Evolutionary conservation across 1,284 basidiomycete genomes (phyloP).

Genomic region (Cryptococcus hybrid): DNA sequence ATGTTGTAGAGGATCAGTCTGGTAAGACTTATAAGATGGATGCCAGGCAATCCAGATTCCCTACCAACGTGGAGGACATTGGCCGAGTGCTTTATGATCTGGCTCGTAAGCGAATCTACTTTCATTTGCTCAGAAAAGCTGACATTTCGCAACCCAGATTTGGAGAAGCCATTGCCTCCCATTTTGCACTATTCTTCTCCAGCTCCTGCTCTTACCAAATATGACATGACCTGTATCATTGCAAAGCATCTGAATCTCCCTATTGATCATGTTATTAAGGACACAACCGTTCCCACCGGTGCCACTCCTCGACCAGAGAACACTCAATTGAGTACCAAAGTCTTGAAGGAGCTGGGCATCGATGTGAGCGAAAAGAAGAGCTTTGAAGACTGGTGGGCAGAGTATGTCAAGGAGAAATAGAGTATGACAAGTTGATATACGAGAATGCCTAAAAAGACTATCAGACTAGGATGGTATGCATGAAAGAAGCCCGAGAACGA

Average conservation of each 20-base stretch:
- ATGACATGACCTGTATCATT: constrained; percentile 51
- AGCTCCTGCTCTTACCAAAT: constrained; percentile 52
- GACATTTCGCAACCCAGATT: constrained; percentile 15
- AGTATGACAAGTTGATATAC: neutral
- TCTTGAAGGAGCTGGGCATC: constrained; percentile 36
- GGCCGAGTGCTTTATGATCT: constrained; percentile 51
- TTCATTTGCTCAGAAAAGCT: neutral
- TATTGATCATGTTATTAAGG: constrained; percentile 41
- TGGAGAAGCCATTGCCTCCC: constrained; percentile 33
- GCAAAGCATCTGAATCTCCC: constrained; percentile 39
- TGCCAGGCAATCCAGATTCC: constrained; percentile 51
- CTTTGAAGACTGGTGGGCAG: constrained; percentile 46
- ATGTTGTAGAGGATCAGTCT: constrained; percentile 51
- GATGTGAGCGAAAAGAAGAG: constrained; percentile 28
- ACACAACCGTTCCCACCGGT: constrained; percentile 26
- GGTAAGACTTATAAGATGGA: constrained; percentile 53
- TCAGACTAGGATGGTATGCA: neutral
- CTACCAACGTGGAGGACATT: constrained; percentile 54
- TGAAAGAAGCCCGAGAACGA: neutral
- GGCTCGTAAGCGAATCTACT: constrained; percentile 24
- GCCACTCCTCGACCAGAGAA: constrained; percentile 47
- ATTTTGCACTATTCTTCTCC: constrained; percentile 53
- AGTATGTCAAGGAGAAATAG: constrained; percentile 18
- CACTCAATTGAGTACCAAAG: constrained; percentile 40
- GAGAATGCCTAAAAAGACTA: constrained; percentile 2